Conservation (phyloP, 2,329 filamentous ascomycete genomes). For the Ascochyta lentis region DNA sequence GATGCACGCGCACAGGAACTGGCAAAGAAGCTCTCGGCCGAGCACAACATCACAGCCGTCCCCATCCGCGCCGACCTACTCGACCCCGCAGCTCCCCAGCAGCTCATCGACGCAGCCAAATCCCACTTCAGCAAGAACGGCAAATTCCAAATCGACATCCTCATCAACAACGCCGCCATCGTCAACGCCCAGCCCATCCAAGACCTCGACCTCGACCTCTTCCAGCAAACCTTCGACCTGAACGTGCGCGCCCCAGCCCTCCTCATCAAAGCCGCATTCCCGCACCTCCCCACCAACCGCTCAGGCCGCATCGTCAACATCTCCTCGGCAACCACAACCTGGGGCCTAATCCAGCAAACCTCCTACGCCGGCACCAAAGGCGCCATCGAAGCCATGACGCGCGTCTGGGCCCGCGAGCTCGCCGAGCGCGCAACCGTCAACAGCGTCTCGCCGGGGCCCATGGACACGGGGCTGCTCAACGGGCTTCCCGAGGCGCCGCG, state of each 20-base stretch:
- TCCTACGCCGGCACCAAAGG: constrained; percentile 71
- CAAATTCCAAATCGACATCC: constrained; percentile 73
- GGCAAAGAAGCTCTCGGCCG: constrained; percentile 57
- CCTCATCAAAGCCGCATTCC: constrained; percentile 72
- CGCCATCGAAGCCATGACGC: constrained; percentile 67
- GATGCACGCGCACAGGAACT: constrained; percentile 56
- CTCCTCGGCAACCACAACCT: constrained; percentile 59
- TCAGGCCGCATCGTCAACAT: constrained; percentile 67
- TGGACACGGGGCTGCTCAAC: constrained; percentile 45
- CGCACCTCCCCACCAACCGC: constrained; percentile 70
- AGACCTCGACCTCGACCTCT: constrained; percentile 15
- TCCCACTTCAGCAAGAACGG: constrained; percentile 59
- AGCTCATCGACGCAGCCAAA: constrained; percentile 63
- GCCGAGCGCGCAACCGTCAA: constrained; percentile 66
- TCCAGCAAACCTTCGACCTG: constrained; percentile 23
- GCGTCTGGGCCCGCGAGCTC: constrained; percentile 67
- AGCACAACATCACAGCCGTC: constrained; percentile 65
- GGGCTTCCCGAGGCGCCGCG: constrained; percentile 21
- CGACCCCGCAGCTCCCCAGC: constrained; percentile 61
- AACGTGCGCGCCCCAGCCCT: constrained; percentile 57
- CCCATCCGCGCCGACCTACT: constrained; percentile 73
- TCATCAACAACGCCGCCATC: constrained; percentile 71
- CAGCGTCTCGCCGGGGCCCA: constrained; percentile 66
- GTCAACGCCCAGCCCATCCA: constrained; percentile 26
- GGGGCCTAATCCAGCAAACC: constrained; percentile 62